These are phyloP conservation scores for Acer campestre DNA, from an alignment of 345 rosid species.

Conservation along the genomic window DNA sequence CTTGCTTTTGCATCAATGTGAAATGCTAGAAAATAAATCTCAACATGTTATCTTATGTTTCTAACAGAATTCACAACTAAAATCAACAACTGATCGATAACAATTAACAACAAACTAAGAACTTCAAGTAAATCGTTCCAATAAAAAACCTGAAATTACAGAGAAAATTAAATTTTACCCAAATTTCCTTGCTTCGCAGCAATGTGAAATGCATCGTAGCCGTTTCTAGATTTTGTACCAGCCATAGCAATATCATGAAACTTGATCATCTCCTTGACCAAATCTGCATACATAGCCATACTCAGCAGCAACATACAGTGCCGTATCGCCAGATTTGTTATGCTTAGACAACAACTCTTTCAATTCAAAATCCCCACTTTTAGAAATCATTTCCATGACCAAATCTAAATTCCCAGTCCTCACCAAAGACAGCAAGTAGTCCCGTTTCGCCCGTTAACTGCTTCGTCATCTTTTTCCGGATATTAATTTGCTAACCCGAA, in stretches of 20 bases:
- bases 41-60: too few species aligned
- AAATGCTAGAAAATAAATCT: too few species aligned
- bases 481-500: slow-evolving; percentile 35
- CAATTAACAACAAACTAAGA: not conserved
- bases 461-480: slow-evolving; percentile 74
- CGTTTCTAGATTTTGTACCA: slow-evolving; percentile 67
- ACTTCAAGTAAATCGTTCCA: not conserved
- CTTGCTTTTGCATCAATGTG: too few species aligned
- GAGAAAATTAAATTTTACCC: slow-evolving; percentile 31
- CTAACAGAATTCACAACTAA: too few species aligned
- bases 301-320: too few species aligned
- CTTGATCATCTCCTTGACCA: too few species aligned
- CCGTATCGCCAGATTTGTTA: slow-evolving; percentile 60
- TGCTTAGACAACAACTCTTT: slow-evolving; percentile 61
- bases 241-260: slow-evolving; percentile 11
- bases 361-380: slow-evolving; percentile 37
- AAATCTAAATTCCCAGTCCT: slow-evolving; percentile 61
- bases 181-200: slow-evolving; percentile 95
- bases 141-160: not conserved
- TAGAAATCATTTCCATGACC: slow-evolving; percentile 55
- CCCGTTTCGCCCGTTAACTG: slow-evolving; percentile 86
- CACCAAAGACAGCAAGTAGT: slow-evolving; percentile 80
- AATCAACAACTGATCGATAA: not conserved
- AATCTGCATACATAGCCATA: slow-evolving; percentile 31
- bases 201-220: slow-evolving; percentile 91